Evolutionary conservation across 192 early-diverging fungal species (phyloP).

Genomic region (Backusella liffmaniae): DNA sequence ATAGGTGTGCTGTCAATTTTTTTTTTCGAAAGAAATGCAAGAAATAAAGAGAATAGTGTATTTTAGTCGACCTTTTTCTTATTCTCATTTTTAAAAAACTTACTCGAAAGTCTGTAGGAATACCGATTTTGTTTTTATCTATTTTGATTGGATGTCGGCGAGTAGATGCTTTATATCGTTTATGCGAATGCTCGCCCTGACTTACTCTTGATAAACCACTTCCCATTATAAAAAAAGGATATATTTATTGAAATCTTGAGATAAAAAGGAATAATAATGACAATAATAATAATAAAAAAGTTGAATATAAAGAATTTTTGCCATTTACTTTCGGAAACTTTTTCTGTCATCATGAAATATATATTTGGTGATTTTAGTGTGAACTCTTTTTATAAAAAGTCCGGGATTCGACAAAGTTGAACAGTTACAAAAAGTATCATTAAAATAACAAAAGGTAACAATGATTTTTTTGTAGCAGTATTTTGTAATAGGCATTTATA

Average conservation of each 20-base stretch:
- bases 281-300: neutral
- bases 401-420: neutral
- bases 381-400: conserved; percentile 1
- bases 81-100: neutral
- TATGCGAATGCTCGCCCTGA: conserved; percentile 4
- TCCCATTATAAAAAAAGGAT: conserved; percentile 7
- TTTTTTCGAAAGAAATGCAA: neutral
- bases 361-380: conserved; percentile 4
- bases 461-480: neutral
- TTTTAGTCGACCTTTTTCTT: neutral
- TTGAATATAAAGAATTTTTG: neutral
- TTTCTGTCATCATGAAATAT: neutral
- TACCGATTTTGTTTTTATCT: conserved; percentile 14
- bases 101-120: conserved; percentile 19
- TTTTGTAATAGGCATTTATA: neutral
- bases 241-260: neutral
- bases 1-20: conserved; percentile 13
- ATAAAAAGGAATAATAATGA: neutral
- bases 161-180: neutral
- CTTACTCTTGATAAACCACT: conserved; percentile 17
- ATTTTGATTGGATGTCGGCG: conserved; percentile 9
- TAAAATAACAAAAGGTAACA: neutral
- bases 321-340: conserved; percentile 9
- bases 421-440: neutral
- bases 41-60: neutral